Base-by-base conservation (phyloP, 345 rosid genomes). In the Salix udensis region DNA sequence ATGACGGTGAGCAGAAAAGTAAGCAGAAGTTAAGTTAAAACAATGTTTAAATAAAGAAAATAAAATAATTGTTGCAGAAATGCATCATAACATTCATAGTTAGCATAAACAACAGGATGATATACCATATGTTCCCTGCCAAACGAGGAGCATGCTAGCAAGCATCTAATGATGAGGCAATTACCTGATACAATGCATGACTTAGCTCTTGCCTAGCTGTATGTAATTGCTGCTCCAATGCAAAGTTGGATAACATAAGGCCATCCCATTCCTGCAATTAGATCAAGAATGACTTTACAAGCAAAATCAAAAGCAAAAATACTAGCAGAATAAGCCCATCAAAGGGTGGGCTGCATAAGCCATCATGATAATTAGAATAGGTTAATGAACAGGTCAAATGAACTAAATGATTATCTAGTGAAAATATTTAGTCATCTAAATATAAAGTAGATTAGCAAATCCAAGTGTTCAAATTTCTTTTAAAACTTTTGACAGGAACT, bases 151-250 rank as follows among this genome's bases (percentile, higher is more conserved):
- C 21, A 71, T 9, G 13, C n/a, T 16, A 34, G 30, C n/a, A 24
- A 69, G 74, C 44, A 18, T 67, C 4, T 30, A 37, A 62, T 16
- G 55, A 50, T 50, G 65, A n/a, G 65, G 31, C 30, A 65, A 31
- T 77, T 84, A 94, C 98, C 97, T 95, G 98, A 86, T 95, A 93
- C 31, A 95, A 80, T 26, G 97, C 98, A 88, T 95, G 98, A 80
- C 98, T 95, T 75, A 95, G 87, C 88, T 95, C 98, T 85, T 93
- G 97, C 84, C 98, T 89, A 21, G 98, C 98, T 28, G 93, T 88
- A 78, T 93, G 98, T 68, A 95, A 84, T 82, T 95, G 98, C 82
- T 93, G 97, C 87, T 95, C 98, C 90, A 93, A 80, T 6, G 98
- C 91, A 87, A 88, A 95, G 84, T 95, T 93, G 37, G 98, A 90